Conservation (phyloP, 2,329 filamentous ascomycete species). For the Diaporthe longicolla region DNA sequence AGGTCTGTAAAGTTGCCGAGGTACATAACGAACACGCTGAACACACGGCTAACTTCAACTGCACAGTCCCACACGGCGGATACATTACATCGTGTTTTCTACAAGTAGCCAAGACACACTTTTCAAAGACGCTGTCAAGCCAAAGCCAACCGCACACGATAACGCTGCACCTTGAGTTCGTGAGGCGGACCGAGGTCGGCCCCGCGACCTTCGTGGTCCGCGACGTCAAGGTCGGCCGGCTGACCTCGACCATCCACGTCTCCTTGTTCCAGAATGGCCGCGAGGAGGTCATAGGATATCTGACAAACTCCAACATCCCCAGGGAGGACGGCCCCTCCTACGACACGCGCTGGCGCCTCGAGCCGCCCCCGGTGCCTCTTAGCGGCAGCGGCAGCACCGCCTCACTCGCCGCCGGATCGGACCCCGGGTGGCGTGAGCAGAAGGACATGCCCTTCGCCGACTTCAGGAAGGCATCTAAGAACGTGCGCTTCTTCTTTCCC, state of each 20-base stretch:
- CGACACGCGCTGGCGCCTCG: constrained; percentile 23
- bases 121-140: constrained; percentile 46
- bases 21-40: background rate
- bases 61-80: constrained; percentile 61
- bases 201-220: constrained; percentile 56
- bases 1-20: constrained; percentile 27
- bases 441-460: constrained; percentile 40
- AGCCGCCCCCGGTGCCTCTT: constrained; percentile 10
- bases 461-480: constrained; percentile 47
- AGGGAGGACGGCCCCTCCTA: constrained; percentile 10
- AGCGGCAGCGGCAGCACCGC: background rate
- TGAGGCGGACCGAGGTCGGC: constrained; percentile 56
- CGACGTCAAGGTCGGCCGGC: constrained; percentile 57
- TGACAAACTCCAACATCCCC: constrained; percentile 53
- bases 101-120: constrained; percentile 53
- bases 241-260: constrained; percentile 53
- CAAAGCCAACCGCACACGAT: constrained; percentile 55
- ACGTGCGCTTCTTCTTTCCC: constrained; percentile 52
- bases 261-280: constrained; percentile 57
- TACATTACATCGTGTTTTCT: constrained; percentile 60
- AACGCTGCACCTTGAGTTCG: constrained; percentile 58
- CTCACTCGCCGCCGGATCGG: constrained; percentile 1
- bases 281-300: constrained; percentile 53
- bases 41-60: background rate
- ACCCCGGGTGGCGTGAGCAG: constrained; percentile 27